Percentiles rank a stretch among this genome's conserved stretches.
These are phyloP conservation scores for Ascoidea asiatica DNA, from an alignment of 805 yeast species.

Conservation along the genomic window DNA sequence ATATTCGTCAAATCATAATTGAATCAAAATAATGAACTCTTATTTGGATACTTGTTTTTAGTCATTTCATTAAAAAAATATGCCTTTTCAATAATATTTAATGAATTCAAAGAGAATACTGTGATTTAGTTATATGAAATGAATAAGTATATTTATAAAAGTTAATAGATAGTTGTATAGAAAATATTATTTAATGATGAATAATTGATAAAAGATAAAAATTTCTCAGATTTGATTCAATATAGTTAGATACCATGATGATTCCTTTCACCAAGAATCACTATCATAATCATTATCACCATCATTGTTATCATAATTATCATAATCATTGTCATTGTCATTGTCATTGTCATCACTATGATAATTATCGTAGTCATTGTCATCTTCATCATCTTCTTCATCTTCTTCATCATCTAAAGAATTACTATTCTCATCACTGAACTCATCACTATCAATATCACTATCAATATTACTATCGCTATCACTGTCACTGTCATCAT, in stretches of 20 bases:
- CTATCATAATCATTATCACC: conserved; percentile 62
- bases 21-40: no score
- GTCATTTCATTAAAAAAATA: no score
- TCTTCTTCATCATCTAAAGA: neutral
- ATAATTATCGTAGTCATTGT: neutral
- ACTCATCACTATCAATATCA: neutral
- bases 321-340: neutral
- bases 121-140: no score
- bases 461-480: neutral
- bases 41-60: no score
- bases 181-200: no score
- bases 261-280: neutral
- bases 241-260: no score
- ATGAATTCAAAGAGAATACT: no score
- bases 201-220: neutral
- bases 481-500: no score
- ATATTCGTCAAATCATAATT: no score
- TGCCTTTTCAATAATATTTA: no score
- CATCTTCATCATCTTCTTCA: neutral
- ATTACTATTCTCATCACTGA: neutral
- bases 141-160: no score
- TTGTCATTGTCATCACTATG: neutral
- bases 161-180: no score
- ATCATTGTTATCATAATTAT: conserved; percentile 52
- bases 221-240: neutral